Base-by-base conservation (phyloP, 306 rosid species). In the Fragaria ananassa region DNA sequence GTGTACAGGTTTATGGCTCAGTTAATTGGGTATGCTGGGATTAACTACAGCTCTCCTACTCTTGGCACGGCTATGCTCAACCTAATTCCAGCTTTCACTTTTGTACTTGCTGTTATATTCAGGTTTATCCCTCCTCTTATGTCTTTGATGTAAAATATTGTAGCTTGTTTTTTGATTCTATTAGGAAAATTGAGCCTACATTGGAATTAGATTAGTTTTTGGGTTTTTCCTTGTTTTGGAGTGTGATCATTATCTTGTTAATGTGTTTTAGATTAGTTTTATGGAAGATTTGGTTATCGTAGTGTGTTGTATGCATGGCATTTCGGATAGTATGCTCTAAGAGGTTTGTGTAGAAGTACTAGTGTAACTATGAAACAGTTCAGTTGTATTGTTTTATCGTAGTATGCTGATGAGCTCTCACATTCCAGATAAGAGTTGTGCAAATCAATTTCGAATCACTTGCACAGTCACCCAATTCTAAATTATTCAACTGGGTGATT, bases 21-120 rank as follows among this genome's bases (percentile, higher is more conserved):
- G 86, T 82, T 83, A 25, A 75, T 85, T 81, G 90, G 94, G 51
- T 89, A 90, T 68, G 89, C 92, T 54, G 96, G 98, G 75, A 83
- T 93, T 64, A 74, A 90, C 27, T 93, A 82, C 57, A 87, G 94
- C 82, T 86, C 94, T 51, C 87, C 98, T 9, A 89, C 94, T 64
- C 94, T 90, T 60, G 81, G 90, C 57, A 85, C 98, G 0, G 87
- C 93, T 71, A 79, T 93, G 86, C 93, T 91, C 79, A 93, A 93
- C 80, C 91, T 89, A n/a, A 34, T 87, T 69, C 98, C 98, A 31
- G 94, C 87, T 58, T 89, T 89, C 73, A 88, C 96, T 50, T 91
- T 85, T 88, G 11, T 91, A 19, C 88, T 89, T 35, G 96, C 94
- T 1, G 83, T 91, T 68, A 67, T 69, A 77, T 89, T 89, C 54